Base-by-base conservation (phyloP, 1,139 yeast species). In the Protomyces gravidus region DNA sequence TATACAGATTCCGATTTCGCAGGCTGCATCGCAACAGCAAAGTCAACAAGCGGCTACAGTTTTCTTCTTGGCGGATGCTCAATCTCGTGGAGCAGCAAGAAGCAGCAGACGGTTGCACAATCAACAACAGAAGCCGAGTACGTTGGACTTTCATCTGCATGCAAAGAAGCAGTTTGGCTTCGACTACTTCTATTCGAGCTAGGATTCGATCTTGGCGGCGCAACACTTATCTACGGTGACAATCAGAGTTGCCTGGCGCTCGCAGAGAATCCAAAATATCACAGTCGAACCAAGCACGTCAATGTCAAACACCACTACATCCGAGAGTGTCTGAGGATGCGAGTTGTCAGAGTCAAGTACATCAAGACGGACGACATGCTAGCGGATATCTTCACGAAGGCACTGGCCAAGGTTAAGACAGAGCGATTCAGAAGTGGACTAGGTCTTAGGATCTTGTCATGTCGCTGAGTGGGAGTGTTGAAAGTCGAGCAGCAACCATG, bases 61-160 rank as follows among this genome's bases (percentile, higher is more conserved):
- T 47, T 63, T 1, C 39, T 32, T 15, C 42, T 61, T 5, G 64
- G 62, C 15, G 65, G 65, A 45, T 62, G 63, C 17, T 57, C 64
- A 1, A 53, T 64, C 5, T 58, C 65, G 2, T 67, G 68, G 69
- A 11, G 23, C 15, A 63, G 65, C 7, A 64, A 58, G 59, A 61
- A 57, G 46, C 67, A 66, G 21, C 50, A 46, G 9, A 51, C 59
- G 25, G 65, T 67, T 5, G 62, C 65, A 2, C 36, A 63, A 7
- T 63, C 63, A 2, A 58, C 65, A 2, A 64, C 65, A 4, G 68
- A 67, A 53, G 65, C 67, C 3, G 68, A 66, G 52, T 65, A 65
- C 36, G 53, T 62, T 39, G 65, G 65, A 5, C 55, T 63, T 3
- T 55, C 65, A 45, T 66, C 63, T 42, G 63, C 66, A 2, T 55